phyloP scores from a whole-genome alignment of 139 green algal genomes.

The Micractinium sp. region DNA sequence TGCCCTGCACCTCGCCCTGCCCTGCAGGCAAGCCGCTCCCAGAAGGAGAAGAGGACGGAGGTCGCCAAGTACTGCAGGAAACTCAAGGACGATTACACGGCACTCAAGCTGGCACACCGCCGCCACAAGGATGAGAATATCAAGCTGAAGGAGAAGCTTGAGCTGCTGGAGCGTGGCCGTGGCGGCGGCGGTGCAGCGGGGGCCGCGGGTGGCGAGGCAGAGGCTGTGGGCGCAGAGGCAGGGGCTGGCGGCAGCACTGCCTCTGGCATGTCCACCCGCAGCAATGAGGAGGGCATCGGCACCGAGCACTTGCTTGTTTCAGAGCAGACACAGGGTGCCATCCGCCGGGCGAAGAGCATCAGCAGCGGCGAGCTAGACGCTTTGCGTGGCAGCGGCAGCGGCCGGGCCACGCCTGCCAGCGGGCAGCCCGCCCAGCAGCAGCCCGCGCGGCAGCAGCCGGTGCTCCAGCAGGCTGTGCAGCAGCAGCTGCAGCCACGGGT shows the following conservation, averaged over 20 bases:
- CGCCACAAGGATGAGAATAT: too few relatives aligned
- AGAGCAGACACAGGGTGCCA: too few relatives aligned
- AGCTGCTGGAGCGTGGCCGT: background rate
- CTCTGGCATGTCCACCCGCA: background rate
- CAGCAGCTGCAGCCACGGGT: background rate
- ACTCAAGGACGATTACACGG: too few relatives aligned
- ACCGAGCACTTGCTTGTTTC: too few relatives aligned
- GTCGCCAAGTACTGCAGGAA: too few relatives aligned
- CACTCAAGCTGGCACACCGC: too few relatives aligned
- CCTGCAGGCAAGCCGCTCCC: too few relatives aligned
- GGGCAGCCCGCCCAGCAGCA: background rate
- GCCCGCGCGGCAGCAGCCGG: background rate
- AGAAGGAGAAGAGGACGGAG: too few relatives aligned
- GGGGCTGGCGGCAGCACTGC: background rate
- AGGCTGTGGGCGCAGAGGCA: background rate
- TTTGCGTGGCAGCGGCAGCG: background rate
- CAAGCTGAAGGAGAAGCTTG: too few relatives aligned
- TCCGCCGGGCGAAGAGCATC: background rate
- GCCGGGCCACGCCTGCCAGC: background rate
- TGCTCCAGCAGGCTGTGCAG: background rate
- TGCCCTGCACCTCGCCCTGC: too few relatives aligned
- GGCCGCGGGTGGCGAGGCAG: background rate
- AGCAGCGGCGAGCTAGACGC: background rate
- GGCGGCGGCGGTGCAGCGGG: background rate
- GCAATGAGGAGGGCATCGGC: background rate